Conservation (phyloP, 495 filamentous ascomycete genomes). For the Daldinia caldariorum region DNA sequence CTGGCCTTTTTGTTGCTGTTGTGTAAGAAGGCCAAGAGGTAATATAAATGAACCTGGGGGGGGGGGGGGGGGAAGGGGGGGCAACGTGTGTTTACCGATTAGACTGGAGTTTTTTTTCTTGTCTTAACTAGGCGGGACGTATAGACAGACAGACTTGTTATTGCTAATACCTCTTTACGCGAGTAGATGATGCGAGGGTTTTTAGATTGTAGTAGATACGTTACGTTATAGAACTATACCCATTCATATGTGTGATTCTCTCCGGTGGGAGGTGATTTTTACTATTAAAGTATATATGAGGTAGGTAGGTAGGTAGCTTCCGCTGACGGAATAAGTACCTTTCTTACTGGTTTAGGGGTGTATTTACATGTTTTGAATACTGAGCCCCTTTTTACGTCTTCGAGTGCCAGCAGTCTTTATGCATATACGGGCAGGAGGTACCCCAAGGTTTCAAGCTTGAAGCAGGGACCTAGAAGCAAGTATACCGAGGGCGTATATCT, state of each 20-base stretch:
- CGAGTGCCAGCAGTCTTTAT: background rate
- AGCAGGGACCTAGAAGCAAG: background rate
- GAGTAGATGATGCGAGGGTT: background rate
- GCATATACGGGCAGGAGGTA: background rate
- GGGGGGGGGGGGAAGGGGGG: background rate
- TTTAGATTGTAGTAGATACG: background rate
- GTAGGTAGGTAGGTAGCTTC: too few species aligned
- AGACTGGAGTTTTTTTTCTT: background rate
- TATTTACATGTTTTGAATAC: background rate
- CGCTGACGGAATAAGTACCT: background rate
- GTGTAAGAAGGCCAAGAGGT: background rate
- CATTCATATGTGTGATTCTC: background rate
- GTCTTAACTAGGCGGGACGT: background rate
- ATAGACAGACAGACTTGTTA: background rate
- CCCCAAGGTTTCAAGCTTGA: background rate
- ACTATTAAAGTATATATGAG: background rate
- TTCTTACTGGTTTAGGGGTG: background rate
- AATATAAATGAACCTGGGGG: background rate
- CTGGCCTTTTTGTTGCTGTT: too few species aligned
- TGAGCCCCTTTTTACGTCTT: background rate
- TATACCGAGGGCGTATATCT: background rate
- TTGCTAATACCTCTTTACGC: background rate
- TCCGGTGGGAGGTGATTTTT: background rate
- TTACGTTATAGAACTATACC: constrained; percentile 1
- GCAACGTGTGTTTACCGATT: background rate